phyloP scores from a whole-genome alignment of 352 stramenopile genomes.

The Phytophthora cajani region DNA sequence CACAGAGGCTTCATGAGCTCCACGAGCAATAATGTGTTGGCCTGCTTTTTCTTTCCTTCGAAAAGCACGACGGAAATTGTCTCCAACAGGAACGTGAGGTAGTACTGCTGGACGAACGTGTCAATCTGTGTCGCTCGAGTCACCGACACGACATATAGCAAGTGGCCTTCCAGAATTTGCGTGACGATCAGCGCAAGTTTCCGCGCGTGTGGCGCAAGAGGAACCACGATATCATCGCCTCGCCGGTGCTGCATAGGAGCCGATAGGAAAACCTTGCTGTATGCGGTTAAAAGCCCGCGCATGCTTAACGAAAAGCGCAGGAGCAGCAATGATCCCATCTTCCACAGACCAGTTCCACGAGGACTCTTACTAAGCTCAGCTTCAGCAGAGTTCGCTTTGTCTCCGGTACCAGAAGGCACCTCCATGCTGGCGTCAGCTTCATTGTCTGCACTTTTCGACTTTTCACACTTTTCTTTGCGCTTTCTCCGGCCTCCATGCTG shows the following conservation, averaged over 20 bases:
- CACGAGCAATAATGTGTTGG: slow-evolving; percentile 74
- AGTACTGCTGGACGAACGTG: slow-evolving; percentile 76
- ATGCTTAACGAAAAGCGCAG: slow-evolving; percentile 81
- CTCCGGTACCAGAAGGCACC: not conserved
- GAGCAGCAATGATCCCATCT: slow-evolving; percentile 79
- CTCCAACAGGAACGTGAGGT: slow-evolving; percentile 80
- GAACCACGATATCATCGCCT: slow-evolving; percentile 63
- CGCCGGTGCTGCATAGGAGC: slow-evolving; percentile 68
- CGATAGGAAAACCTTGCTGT: slow-evolving; percentile 75
- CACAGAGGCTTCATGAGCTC: slow-evolving; percentile 62
- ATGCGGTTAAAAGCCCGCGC: slow-evolving; percentile 65
- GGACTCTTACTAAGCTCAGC: slow-evolving; percentile 11
- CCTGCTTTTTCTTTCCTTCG: slow-evolving; percentile 79
- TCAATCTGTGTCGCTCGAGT: slow-evolving; percentile 54
- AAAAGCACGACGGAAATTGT: slow-evolving; percentile 79
- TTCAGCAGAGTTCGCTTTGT: slow-evolving; percentile 3
- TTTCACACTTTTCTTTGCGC: slow-evolving; percentile 19
- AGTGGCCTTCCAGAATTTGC: slow-evolving; percentile 53
- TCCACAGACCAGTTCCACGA: slow-evolving; percentile 61
- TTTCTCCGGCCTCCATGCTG: slow-evolving; percentile 38
- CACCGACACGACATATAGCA: slow-evolving; percentile 59
- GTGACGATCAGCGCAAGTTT: slow-evolving; percentile 52
- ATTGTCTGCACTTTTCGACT: slow-evolving; percentile 1
- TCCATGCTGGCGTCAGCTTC: slow-evolving; percentile 32
- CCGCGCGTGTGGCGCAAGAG: slow-evolving; percentile 66